A percentile compares a stretch with the other conserved stretches of the same genome.
phyloP scores from a whole-genome alignment of 805 yeast genomes.

The Kazachstania psychrophila region DNA sequence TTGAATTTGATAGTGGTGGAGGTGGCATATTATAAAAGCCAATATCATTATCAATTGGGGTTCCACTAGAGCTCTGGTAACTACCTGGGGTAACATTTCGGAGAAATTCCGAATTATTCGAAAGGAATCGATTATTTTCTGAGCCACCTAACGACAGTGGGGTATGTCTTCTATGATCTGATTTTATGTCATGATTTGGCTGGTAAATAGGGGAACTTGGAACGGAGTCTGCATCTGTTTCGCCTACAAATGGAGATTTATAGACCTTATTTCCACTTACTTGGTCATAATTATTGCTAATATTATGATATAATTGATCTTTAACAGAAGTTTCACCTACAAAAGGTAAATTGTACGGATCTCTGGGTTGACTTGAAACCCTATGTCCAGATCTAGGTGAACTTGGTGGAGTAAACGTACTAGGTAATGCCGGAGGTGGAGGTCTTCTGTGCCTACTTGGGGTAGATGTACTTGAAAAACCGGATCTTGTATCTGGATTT shows the following conservation, averaged over 20 bases:
- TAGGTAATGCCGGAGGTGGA: slow-evolving; percentile 19
- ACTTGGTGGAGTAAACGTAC: slow-evolving; percentile 5
- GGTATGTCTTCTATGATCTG: background rate
- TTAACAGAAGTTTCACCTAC: slow-evolving; percentile 8
- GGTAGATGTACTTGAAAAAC: background rate
- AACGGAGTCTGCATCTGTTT: background rate
- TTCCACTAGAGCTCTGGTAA: too few relatives aligned
- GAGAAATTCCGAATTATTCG: too few relatives aligned
- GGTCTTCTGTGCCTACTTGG: slow-evolving; percentile 12
- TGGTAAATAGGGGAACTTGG: background rate
- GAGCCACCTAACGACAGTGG: too few relatives aligned
- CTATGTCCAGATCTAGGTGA: background rate
- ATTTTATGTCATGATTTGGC: too few relatives aligned
- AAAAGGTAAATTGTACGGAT: slow-evolving; percentile 12
- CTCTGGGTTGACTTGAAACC: background rate
- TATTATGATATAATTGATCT: background rate
- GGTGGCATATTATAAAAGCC: slow-evolving; percentile 15
- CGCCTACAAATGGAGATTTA: slow-evolving; percentile 10
- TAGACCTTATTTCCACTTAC: background rate
- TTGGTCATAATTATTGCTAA: background rate
- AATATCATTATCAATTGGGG: slow-evolving; percentile 1
- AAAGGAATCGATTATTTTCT: too few relatives aligned
- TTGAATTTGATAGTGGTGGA: slow-evolving; percentile 11
- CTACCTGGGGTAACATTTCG: too few relatives aligned
- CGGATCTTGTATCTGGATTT: background rate